Percentiles rank a stretch among this genome's conserved stretches.
phyloP scores from a whole-genome alignment of 2,329 filamentous ascomycete genomes.

The Macrophomina tecta region DNA sequence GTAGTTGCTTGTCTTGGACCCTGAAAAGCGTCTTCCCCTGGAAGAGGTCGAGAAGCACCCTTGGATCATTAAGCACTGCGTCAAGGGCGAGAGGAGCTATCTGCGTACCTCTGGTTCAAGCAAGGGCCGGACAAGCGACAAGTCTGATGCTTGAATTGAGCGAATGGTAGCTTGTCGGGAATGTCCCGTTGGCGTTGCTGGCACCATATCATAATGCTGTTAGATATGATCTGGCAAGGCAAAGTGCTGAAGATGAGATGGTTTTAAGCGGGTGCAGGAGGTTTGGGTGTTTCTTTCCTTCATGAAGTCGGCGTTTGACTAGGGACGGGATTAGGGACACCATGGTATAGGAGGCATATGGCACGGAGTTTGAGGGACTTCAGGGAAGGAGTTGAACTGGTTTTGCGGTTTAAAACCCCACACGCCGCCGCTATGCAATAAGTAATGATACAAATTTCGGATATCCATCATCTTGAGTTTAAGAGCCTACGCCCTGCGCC shows the following conservation, averaged over 20 bases:
- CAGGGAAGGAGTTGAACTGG: slow-evolving; percentile 26
- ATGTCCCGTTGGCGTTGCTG: background rate
- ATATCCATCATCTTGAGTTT: slow-evolving; percentile 13
- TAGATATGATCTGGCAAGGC: background rate
- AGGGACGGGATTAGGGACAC: background rate
- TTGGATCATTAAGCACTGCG: slow-evolving; percentile 96
- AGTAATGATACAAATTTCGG: slow-evolving; percentile 26
- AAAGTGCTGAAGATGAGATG: background rate
- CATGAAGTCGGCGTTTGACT: slow-evolving; percentile 9
- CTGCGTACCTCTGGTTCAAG: slow-evolving; percentile 34
- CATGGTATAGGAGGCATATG: slow-evolving; percentile 10
- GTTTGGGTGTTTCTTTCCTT: background rate
- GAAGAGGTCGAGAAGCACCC: slow-evolving; percentile 89
- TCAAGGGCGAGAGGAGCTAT: slow-evolving; percentile 48
- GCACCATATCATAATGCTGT: background rate
- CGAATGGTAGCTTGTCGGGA: too few relatives aligned
- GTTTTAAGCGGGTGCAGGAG: slow-evolving; percentile 15
- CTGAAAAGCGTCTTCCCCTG: slow-evolving; percentile 88
- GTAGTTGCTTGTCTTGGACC: slow-evolving; percentile 79
- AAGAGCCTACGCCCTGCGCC: background rate
- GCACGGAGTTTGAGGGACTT: slow-evolving; percentile 12
- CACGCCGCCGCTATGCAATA: slow-evolving; percentile 28
- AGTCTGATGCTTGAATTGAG: slow-evolving; percentile 17
- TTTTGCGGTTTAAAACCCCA: slow-evolving; percentile 24
- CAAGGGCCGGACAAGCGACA: slow-evolving; percentile 27